A percentile compares a stretch with the other conserved stretches of the same genome.
Evolutionary conservation across 2,329 filamentous ascomycete genomes (phyloP).

Genomic region (Aspergillus sp.): DNA sequence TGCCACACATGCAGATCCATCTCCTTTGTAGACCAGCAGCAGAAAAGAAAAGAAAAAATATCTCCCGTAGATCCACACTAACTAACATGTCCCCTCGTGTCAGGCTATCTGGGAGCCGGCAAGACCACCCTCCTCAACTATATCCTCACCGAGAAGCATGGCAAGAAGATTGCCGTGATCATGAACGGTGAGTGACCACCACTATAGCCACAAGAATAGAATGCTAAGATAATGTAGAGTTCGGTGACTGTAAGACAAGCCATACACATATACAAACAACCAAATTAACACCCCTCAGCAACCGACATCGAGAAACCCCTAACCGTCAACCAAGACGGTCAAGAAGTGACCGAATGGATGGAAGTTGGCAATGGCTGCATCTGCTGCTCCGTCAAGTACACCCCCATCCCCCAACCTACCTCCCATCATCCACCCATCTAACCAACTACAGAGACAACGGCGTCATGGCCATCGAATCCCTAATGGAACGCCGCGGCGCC

Average conservation of each 20-base stretch:
- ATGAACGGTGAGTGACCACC: conserved; percentile 70
- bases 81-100: background rate
- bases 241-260: conserved; percentile 69
- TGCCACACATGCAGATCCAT: conserved; percentile 3
- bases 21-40: background rate
- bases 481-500: conserved; percentile 89
- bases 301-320: conserved; percentile 95
- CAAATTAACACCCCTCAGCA: conserved; percentile 52
- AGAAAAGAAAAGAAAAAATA: background rate
- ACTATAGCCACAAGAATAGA: background rate
- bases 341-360: conserved; percentile 89
- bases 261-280: background rate
- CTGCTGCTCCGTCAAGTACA: conserved; percentile 91
- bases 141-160: conserved; percentile 90
- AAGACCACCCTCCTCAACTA: conserved; percentile 97
- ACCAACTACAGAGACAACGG: conserved; percentile 78
- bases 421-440: background rate
- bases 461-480: conserved; percentile 88
- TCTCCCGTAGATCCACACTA: background rate
- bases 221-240: conserved; percentile 56
- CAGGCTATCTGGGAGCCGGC: conserved; percentile 90
- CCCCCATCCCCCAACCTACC: background rate
- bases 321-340: conserved; percentile 80
- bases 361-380: conserved; percentile 96
- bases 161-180: conserved; percentile 97